A percentile compares a stretch with the other conserved stretches of the same genome.
These are phyloP conservation scores for Eucalyptus tenuipes DNA, from an alignment of 345 rosid species.

Conservation along the genomic window DNA sequence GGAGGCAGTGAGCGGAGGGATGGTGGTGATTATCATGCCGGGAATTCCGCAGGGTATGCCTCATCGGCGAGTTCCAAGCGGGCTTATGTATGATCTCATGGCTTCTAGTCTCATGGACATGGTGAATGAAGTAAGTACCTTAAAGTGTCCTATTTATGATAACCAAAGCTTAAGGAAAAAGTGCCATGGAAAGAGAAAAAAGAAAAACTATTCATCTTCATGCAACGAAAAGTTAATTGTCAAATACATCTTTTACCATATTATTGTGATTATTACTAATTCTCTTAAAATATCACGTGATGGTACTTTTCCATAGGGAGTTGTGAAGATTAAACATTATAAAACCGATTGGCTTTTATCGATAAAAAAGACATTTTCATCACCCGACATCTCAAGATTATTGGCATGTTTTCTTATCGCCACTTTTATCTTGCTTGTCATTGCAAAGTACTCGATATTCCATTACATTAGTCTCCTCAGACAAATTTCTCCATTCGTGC, in stretches of 20 bases:
- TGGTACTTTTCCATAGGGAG: neutral
- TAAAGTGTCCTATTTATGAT: neutral
- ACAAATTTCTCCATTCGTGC: neutral
- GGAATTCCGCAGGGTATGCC: slow-evolving; percentile 14
- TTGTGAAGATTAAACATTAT: neutral
- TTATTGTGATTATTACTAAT: neutral
- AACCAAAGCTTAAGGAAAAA: neutral
- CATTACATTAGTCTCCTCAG: neutral
- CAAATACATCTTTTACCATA: neutral
- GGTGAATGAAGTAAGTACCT: slow-evolving; percentile 3
- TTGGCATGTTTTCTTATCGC: neutral
- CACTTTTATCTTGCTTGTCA: neutral
- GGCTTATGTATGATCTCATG: slow-evolving; percentile 10
- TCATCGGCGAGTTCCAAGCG: neutral
- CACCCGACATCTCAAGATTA: neutral
- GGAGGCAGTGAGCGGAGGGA: slow-evolving; percentile 10
- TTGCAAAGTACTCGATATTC: neutral
- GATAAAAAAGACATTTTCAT: neutral
- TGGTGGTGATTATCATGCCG: slow-evolving; percentile 1
- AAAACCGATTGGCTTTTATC: neutral
- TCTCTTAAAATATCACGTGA: neutral
- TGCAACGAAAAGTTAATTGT: neutral
- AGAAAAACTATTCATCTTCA: neutral
- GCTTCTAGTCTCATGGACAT: slow-evolving; percentile 6
- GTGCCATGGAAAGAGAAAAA: neutral